These are phyloP conservation scores for Silene noctiflora DNA, from an alignment of 179 eudicot genomes.

Conservation along the genomic window DNA sequence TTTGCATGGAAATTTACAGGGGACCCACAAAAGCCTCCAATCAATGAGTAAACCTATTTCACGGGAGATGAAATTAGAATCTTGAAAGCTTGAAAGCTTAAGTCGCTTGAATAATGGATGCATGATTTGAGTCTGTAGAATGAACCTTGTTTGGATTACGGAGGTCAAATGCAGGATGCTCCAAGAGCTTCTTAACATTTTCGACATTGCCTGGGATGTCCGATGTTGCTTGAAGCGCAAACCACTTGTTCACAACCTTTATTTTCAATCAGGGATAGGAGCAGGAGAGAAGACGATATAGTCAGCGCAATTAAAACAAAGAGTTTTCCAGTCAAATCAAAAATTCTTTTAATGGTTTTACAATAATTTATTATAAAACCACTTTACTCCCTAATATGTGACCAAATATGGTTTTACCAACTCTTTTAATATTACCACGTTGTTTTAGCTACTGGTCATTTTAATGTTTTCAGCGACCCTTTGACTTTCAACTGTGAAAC, in stretches of 20 bases:
- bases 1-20: slow-evolving; percentile 94
- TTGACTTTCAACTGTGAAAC: no score
- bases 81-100: neutral
- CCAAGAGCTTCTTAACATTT: slow-evolving; percentile 70
- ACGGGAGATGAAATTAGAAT: neutral
- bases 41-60: slow-evolving; percentile 69
- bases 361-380: neutral
- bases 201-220: slow-evolving; percentile 90
- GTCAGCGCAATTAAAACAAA: neutral
- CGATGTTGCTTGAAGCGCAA: slow-evolving; percentile 86
- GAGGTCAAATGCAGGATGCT: slow-evolving; percentile 91
- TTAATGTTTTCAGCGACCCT: no score
- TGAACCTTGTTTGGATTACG: slow-evolving; percentile 91
- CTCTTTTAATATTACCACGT: no score
- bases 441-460: no score
- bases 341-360: neutral
- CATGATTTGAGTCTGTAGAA: neutral
- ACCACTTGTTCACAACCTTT: slow-evolving; percentile 95
- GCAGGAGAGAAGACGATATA: neutral
- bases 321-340: neutral
- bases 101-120: neutral
- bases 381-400: no score
- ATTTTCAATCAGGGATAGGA: slow-evolving; percentile 20
- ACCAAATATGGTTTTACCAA: no score
- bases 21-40: slow-evolving; percentile 87